Conservation (phyloP, 345 rosid species). For the Chamaenerion angustifolium region DNA sequence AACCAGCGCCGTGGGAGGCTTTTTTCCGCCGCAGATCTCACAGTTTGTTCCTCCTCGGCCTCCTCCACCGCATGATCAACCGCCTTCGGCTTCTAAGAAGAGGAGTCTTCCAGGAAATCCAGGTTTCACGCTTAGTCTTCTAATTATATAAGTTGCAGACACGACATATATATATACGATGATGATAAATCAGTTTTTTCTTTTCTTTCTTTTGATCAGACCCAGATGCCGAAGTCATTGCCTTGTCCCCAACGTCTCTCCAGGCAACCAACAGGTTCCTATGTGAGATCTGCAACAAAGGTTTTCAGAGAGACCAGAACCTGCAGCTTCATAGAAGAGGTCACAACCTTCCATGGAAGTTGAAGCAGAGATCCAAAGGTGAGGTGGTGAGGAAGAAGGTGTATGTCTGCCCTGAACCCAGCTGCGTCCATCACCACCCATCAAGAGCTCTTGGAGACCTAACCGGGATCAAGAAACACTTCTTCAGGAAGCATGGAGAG, state of each 20-base stretch:
- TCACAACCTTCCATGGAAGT: slow-evolving; percentile 56
- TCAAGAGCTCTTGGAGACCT: slow-evolving; percentile 57
- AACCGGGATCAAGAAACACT: slow-evolving; percentile 58
- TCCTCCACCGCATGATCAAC: slow-evolving; percentile 11
- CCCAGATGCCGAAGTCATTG: slow-evolving; percentile 49
- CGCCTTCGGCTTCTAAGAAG: slow-evolving; percentile 30
- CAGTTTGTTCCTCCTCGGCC: slow-evolving; percentile 16
- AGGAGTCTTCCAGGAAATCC: slow-evolving; percentile 52
- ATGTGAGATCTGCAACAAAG: slow-evolving; percentile 57
- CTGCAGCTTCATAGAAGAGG: slow-evolving; percentile 62
- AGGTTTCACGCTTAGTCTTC: slow-evolving; percentile 16
- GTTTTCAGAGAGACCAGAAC: slow-evolving; percentile 55
- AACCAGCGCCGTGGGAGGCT: slow-evolving; percentile 10
- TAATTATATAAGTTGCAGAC: background rate
- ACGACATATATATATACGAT: too few species aligned
- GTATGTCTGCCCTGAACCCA: slow-evolving; percentile 40
- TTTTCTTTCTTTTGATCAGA: slow-evolving; percentile 21
- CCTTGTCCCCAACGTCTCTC: slow-evolving; percentile 41
- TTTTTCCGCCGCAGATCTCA: too few species aligned
- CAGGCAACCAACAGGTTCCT: slow-evolving; percentile 35
- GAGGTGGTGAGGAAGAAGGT: slow-evolving; percentile 37
- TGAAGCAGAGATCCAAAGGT: slow-evolving; percentile 38
- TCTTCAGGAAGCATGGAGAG: slow-evolving; percentile 46
- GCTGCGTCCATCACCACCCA: slow-evolving; percentile 46
- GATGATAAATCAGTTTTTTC: too few species aligned